phyloP scores from a whole-genome alignment of 495 filamentous ascomycete genomes.

The Xylaria flabelliformis region DNA sequence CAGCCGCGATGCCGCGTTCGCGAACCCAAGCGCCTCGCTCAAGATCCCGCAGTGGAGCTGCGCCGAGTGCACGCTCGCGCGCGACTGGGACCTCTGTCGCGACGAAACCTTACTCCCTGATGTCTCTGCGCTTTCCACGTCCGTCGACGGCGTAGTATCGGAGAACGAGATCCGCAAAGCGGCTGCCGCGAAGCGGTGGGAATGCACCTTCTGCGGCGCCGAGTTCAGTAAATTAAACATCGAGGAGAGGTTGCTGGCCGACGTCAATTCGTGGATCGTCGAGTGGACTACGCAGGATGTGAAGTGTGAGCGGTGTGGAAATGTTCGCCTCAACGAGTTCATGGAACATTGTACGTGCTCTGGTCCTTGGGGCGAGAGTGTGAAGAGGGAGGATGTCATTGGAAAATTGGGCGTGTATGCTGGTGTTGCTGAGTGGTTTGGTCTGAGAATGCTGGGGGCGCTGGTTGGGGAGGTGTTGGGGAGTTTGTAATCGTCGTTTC shows the following conservation, averaged over 20 bases:
- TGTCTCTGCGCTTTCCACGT: conserved; percentile 30
- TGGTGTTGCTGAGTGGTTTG: conserved; percentile 78
- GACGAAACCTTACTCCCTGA: conserved; percentile 81
- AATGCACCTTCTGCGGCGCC: conserved; percentile 76
- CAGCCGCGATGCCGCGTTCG: conserved; percentile 81
- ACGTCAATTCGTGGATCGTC: conserved; percentile 74
- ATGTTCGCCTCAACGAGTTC: conserved; percentile 83
- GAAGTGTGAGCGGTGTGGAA: conserved; percentile 74
- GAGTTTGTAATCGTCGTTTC: conserved; percentile 36
- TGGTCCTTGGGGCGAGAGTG: conserved; percentile 77
- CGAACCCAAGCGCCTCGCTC: conserved; percentile 80
- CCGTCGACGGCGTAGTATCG: conserved; percentile 19
- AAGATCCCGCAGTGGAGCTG: conserved; percentile 80
- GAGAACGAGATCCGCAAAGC: conserved; percentile 39
- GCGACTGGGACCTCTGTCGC: conserved; percentile 93
- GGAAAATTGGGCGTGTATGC: conserved; percentile 70
- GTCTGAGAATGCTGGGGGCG: conserved; percentile 76
- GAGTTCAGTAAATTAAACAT: conserved; percentile 77
- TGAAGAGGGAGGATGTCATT: conserved; percentile 71
- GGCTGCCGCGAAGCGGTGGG: conserved; percentile 65
- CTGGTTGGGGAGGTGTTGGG: conserved; percentile 69
- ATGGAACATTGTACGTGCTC: conserved; percentile 96
- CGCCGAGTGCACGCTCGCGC: conserved; percentile 82
- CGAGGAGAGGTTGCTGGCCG: conserved; percentile 81
- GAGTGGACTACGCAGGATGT: conserved; percentile 91